Percentiles rank a stretch among this genome's conserved stretches.
Evolutionary conservation across 75 land plant species (phyloP).

Genomic region (Pinus albicaulis): DNA sequence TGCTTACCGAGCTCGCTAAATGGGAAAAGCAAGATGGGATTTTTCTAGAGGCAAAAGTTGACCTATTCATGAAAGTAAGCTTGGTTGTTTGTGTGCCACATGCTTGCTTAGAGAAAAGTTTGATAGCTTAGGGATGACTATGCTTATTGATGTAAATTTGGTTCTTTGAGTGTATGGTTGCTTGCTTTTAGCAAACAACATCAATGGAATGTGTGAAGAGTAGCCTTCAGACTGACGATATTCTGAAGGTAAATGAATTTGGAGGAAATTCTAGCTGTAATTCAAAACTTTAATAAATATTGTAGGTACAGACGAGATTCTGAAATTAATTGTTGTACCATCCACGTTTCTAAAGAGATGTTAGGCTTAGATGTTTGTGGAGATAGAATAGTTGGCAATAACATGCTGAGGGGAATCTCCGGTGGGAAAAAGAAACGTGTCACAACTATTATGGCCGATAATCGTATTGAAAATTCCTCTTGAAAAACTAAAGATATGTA

Average conservation of each 20-base stretch:
- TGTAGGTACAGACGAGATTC: not conserved
- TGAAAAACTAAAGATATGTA: not conserved
- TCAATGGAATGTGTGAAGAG: conserved; percentile 64
- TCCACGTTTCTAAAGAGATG: conserved; percentile 16
- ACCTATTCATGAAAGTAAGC: conserved; percentile 89
- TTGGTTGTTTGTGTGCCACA: not conserved
- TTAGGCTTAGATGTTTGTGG: conserved; percentile 37
- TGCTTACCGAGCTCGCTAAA: conserved; percentile 75
- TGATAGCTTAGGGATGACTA: not conserved
- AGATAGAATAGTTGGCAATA: conserved; percentile 35
- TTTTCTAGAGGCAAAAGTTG: conserved; percentile 82
- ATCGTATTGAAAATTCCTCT: not conserved
- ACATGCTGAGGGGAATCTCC: conserved; percentile 39
- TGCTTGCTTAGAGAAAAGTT: not conserved
- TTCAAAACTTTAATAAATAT: too few relatives aligned
- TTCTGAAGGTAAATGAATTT: conserved; percentile 48
- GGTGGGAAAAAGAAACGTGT: conserved; percentile 45
- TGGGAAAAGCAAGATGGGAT: conserved; percentile 88
- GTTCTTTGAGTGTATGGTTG: not conserved
- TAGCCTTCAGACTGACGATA: conserved; percentile 71
- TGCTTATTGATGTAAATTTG: not conserved
- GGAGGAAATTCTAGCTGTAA: not conserved
- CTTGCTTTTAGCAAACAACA: conserved; percentile 49
- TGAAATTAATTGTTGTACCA: not conserved
- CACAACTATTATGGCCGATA: conserved; percentile 22